Base-by-base conservation (phyloP, 116 monocot species). In the Cymodocea nodosa region DNA sequence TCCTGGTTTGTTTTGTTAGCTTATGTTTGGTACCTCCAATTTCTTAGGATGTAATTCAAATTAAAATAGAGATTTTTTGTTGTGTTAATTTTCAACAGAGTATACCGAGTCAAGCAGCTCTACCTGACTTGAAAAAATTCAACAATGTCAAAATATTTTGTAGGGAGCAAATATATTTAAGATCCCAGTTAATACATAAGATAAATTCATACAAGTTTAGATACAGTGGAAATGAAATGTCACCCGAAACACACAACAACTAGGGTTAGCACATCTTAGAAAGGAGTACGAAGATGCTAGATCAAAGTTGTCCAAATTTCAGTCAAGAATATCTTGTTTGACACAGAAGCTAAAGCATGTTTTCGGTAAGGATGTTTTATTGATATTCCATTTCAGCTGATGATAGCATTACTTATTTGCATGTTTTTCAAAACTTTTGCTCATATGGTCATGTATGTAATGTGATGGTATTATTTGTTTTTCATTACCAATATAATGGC, bases 261-360 rank as follows among this genome's bases (percentile, higher is more conserved):
- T 68, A 98, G 98, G 89, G 37, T 85, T 89, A 71, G 78, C 75
- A 19, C 82, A 63, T 77, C 71, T 98, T 65, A 75, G 78, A 53
- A 92, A 98, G 77, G 98, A 98, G 71, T 98, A 98, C 74, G 80
- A 84, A 60, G 84, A 92, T 49, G 72, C 84, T 13, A 92, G 72
- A 73, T 86, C 92, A 63, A 98, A 92, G 73, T 70, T 98, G 50
- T 89, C 98, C 62, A 98, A 89, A 65, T 51, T 92, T 55, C 82
- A 81, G 59, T 91, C 92, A 68, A 98, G 78, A 79, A 79, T 98
- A 68, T 82, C 91, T 52, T 73, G 65, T 71, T 69, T 98, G 66
- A 81, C 82, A 14, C 84, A 87, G 54, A 98, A 92, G 68, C 60
- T 86, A 20, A 89, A 91, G 59, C 92, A 84, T 65, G 92, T 92